Conservation (phyloP, 1,284 basidiomycete species). For the Ustilago nuda region DNA sequence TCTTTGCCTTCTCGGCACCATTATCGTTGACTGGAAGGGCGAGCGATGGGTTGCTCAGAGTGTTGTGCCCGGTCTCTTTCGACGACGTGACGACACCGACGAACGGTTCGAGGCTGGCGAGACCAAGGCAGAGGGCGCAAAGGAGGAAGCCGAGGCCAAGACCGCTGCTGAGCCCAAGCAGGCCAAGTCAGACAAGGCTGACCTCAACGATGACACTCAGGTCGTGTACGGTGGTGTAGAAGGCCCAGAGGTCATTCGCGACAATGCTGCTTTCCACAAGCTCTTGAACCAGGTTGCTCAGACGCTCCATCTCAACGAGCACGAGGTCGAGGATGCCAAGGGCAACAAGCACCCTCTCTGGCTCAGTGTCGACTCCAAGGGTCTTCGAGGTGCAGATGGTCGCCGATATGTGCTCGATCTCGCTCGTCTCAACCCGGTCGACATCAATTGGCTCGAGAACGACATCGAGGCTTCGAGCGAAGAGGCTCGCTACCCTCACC, state of each 20-base stretch:
- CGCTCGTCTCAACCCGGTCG: constrained; percentile 73
- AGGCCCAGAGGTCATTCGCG: constrained; percentile 70
- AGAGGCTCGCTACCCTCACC: constrained; percentile 71
- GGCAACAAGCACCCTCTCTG: constrained; percentile 72
- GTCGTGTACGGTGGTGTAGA: constrained; percentile 73
- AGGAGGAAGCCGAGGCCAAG: constrained; percentile 33
- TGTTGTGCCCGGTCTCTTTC: constrained; percentile 74
- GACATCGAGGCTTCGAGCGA: constrained; percentile 62
- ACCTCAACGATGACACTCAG: constrained; percentile 69
- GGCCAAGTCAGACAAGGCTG: constrained; percentile 75
- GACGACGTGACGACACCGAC: constrained; percentile 66
- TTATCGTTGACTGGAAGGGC: constrained; percentile 74
- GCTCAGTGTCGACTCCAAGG: constrained; percentile 74
- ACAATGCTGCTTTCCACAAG: constrained; percentile 72
- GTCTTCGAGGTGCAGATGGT: constrained; percentile 74
- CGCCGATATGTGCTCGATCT: constrained; percentile 74
- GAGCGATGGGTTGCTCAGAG: constrained; percentile 75
- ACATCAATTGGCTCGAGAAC: constrained; percentile 74
- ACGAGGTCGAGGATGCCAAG: constrained; percentile 72
- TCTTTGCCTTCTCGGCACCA: constrained; percentile 69
- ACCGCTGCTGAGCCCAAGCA: constrained; percentile 78
- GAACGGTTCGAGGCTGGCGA: constrained; percentile 45
- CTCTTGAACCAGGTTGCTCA: constrained; percentile 73
- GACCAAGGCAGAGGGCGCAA: constrained; percentile 32
- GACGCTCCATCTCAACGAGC: constrained; percentile 72